Evolutionary conservation across 1,284 basidiomycete species (phyloP), one percentile per base, ranked within the genome.

Genomic region (Ceratobasidium sp.): DNA sequence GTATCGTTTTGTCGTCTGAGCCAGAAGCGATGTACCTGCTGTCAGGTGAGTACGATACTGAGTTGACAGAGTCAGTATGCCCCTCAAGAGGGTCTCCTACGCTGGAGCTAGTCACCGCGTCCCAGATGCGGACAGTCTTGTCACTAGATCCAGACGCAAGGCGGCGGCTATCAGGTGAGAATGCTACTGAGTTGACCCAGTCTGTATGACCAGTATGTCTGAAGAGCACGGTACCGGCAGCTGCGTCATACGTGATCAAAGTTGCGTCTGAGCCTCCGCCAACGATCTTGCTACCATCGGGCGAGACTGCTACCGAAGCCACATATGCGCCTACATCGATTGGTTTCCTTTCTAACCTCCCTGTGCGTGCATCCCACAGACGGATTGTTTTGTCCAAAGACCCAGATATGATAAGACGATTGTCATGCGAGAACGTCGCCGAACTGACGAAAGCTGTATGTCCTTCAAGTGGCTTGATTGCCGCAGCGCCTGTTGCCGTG

Each of bases 161-260:
- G 18, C 13, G 90, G 64, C 90, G 88, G 5, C 93, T 94, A 82
- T 95, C 94, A 2, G 94, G 93, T 12, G 93, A 95, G 80, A 97
- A 92, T 78, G 92, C 90, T 71, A 95, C 93, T 28, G 89, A 91
- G 12, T 93, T 95, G 46, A 97, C 94, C 6, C 93, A 3, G 3
- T 39, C n/a, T 20, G 0, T 3, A 46, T 78, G 77, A 63, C 44
- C 67, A 7, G 40, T 33, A 15, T 33, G 33, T 46, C 44, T 20
- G 33, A 55, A 46, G 10, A 78, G 12, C 28, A 20, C 39, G 10
- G 2, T 13, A 2, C 44, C 18, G 12, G 58, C 53, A 26, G 55
- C 28, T 12, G 23, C 1, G 33, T 78, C 77, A 42, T 70, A 78
- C 1, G 64, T 26, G 2, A 61, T 68, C 18, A 78, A 33, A 7